Conservation (phyloP, 306 rosid species). For the Ochetophila trinervis region DNA sequence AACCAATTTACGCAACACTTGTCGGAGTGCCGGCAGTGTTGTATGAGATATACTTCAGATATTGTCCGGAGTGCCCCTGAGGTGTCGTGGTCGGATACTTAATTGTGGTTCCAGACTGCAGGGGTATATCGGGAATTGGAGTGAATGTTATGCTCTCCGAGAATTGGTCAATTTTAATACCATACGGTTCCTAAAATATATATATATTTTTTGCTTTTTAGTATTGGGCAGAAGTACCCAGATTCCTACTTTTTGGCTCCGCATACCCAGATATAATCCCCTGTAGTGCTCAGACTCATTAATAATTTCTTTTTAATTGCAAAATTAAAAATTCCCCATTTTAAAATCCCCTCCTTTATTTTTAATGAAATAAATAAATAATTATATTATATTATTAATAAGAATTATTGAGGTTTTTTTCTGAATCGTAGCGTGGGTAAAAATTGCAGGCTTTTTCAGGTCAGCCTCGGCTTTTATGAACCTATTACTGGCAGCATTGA, state of each 20-base stretch:
- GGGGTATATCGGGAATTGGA: conserved; percentile 82
- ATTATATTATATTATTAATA: background rate
- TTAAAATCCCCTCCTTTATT: no score
- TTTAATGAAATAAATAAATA: no score
- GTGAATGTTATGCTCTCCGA: conserved; percentile 22
- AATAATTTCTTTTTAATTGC: no score
- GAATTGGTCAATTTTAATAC: conserved; percentile 46
- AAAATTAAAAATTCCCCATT: no score
- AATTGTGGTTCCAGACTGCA: conserved; percentile 16
- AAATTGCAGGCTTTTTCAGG: conserved; percentile 78
- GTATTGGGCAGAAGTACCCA: conserved; percentile 36
- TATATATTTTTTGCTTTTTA: background rate
- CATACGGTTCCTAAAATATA: conserved; percentile 47
- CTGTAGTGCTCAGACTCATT: background rate
- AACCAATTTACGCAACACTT: conserved; percentile 18
- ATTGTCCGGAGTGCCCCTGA: conserved; percentile 78
- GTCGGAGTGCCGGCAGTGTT: conserved; percentile 39
- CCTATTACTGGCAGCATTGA: conserved; percentile 57
- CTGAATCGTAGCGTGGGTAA: conserved; percentile 8
- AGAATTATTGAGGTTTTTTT: background rate
- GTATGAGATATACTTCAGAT: conserved; percentile 31
- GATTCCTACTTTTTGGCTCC: conserved; percentile 40
- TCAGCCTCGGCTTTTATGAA: conserved; percentile 94
- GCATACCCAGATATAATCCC: conserved; percentile 6
- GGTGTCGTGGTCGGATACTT: conserved; percentile 39